Conservation (phyloP, 345 rosid species). For the Limnanthes douglasii region DNA sequence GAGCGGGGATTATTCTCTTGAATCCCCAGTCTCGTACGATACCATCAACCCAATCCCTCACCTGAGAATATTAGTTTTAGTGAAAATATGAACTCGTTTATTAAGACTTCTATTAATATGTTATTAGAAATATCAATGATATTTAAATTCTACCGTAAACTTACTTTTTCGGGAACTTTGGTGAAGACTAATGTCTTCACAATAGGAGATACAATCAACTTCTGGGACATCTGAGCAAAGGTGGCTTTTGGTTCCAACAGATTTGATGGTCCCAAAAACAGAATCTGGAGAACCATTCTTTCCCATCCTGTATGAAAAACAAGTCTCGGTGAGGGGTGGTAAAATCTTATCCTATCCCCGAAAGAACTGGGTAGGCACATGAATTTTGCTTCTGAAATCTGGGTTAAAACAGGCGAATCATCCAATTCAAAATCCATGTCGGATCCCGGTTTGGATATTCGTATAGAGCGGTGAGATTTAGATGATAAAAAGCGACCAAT, state of each 20-base stretch:
- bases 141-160: background rate
- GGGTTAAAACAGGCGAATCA: no score
- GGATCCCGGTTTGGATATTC: background rate
- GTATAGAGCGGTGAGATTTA: background rate
- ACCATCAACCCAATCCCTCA: constrained; percentile 82
- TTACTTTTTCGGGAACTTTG: constrained; percentile 97
- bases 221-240: constrained; percentile 87
- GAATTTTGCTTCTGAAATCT: no score
- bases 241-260: constrained; percentile 89
- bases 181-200: constrained; percentile 87
- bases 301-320: constrained; percentile 73
- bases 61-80: constrained; percentile 22
- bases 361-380: no score
- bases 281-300: constrained; percentile 91
- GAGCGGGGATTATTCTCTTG: constrained; percentile 92
- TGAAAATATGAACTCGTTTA: background rate
- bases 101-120: background rate
- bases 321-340: background rate
- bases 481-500: no score
- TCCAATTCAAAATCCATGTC: no score
- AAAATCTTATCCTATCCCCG: no score
- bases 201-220: constrained; percentile 90
- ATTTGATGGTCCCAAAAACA: constrained; percentile 91
- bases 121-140: constrained; percentile 1
- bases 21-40: constrained; percentile 81